These are phyloP conservation scores for Sporothrix dimorphospora DNA, from an alignment of 2,329 filamentous ascomycete genomes.

Conservation along the genomic window DNA sequence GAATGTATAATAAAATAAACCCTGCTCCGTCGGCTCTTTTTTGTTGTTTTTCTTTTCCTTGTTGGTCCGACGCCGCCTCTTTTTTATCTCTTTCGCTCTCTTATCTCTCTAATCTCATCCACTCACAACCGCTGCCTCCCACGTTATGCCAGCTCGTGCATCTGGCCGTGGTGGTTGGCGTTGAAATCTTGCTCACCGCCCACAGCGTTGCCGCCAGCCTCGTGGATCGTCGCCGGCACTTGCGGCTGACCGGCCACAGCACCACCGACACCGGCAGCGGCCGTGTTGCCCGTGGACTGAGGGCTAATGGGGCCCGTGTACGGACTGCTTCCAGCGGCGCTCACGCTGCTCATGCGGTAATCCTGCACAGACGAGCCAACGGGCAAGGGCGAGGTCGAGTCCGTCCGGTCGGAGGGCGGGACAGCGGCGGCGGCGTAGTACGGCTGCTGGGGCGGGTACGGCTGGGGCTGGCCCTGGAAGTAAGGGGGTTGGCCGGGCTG, in stretches of 20 bases:
- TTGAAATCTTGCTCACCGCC: constrained; percentile 25
- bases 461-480: constrained; percentile 22
- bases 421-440: constrained; percentile 25
- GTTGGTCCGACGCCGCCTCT: neutral
- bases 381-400: constrained; percentile 26
- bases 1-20: neutral
- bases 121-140: neutral
- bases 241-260: constrained; percentile 16
- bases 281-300: constrained; percentile 29
- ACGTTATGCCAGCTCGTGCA: constrained; percentile 33
- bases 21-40: neutral
- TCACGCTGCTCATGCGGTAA: constrained; percentile 31
- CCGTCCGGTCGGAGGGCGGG: constrained; percentile 26
- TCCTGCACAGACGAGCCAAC: constrained; percentile 24
- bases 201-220: constrained; percentile 31
- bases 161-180: constrained; percentile 33
- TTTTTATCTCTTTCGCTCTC: neutral
- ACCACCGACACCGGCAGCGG: neutral
- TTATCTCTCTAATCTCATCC: neutral
- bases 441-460: constrained; percentile 15
- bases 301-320: constrained; percentile 28
- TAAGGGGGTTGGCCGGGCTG: constrained; percentile 13
- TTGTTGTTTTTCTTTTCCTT: neutral
- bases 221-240: constrained; percentile 33
- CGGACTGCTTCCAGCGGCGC: constrained; percentile 16